phyloP scores from a whole-genome alignment of 805 yeast genomes.

The Zygosaccharomyces rouxii region DNA sequence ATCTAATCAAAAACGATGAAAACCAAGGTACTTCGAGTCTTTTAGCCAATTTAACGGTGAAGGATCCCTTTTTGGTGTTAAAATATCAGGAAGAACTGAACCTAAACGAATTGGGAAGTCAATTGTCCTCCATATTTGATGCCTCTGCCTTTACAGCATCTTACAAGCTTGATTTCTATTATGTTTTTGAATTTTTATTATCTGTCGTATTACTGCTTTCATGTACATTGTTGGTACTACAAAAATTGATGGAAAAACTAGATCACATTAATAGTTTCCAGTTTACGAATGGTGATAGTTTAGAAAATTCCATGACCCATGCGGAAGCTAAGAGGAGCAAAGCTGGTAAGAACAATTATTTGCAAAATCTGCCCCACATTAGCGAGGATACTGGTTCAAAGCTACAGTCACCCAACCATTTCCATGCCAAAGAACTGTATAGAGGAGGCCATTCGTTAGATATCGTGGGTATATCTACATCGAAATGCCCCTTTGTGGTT shows the following conservation, averaged over 20 bases:
- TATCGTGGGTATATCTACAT: conserved; percentile 54
- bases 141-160: conserved; percentile 26
- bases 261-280: conserved; percentile 8
- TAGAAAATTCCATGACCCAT: background rate
- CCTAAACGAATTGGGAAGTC: background rate
- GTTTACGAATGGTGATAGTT: background rate
- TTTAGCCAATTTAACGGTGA: conserved; percentile 6
- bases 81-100: background rate
- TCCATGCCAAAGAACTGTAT: conserved; percentile 39
- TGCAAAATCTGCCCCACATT: background rate
- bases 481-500: conserved; percentile 58
- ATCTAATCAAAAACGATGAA: background rate
- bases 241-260: conserved; percentile 34
- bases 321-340: background rate
- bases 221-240: conserved; percentile 42
- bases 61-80: conserved; percentile 11
- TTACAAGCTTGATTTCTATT: conserved; percentile 47
- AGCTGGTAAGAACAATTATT: background rate
- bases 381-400: background rate
- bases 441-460: conserved; percentile 58
- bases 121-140: conserved; percentile 3
- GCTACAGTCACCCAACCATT: conserved; percentile 4
- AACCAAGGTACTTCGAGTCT: background rate
- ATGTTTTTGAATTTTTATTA: conserved; percentile 52
- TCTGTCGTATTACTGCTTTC: conserved; percentile 50